A percentile compares a stretch with the other conserved stretches of the same genome.
Evolutionary conservation across 2,329 filamentous ascomycete genomes (phyloP).

Genomic region (Colletotrichum lini): DNA sequence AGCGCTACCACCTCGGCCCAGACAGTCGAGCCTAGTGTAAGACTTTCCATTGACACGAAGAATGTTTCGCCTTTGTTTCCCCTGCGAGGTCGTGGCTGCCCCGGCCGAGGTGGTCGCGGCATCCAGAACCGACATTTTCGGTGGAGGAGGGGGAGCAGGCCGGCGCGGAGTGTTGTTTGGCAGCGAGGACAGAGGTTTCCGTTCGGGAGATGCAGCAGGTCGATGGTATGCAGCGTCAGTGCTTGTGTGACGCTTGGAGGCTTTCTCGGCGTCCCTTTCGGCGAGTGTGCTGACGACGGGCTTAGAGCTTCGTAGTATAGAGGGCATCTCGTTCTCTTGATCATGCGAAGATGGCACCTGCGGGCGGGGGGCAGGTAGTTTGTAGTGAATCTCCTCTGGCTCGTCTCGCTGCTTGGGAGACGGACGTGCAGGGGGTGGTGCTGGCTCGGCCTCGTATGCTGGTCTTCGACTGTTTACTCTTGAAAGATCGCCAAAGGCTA

Average conservation of each 20-base stretch:
- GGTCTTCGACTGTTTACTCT: slow-evolving; percentile 60
- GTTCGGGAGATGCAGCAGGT: slow-evolving; percentile 65
- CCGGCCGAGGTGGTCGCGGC: slow-evolving; percentile 88
- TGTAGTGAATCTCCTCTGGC: slow-evolving; percentile 63
- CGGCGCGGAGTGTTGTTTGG: slow-evolving; percentile 81
- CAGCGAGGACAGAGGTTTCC: slow-evolving; percentile 68
- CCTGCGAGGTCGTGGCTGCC: slow-evolving; percentile 80
- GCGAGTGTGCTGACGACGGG: slow-evolving; percentile 66
- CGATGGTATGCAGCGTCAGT: slow-evolving; percentile 57
- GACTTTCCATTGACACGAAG: slow-evolving; percentile 91
- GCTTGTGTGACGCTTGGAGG: slow-evolving; percentile 65
- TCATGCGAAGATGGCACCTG: slow-evolving; percentile 77
- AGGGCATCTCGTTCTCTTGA: slow-evolving; percentile 87
- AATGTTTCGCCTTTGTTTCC: slow-evolving; percentile 83
- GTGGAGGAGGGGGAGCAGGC: slow-evolving; percentile 84
- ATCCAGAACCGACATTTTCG: slow-evolving; percentile 97
- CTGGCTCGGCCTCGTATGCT: slow-evolving; percentile 55
- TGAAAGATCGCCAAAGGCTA: slow-evolving; percentile 63
- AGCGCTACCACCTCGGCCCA: slow-evolving; percentile 92
- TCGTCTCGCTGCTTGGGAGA: slow-evolving; percentile 54
- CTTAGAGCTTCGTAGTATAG: slow-evolving; percentile 76
- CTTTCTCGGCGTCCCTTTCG: slow-evolving; percentile 69
- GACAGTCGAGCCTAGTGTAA: slow-evolving; percentile 90
- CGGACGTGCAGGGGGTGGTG: slow-evolving; percentile 51
- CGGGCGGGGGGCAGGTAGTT: slow-evolving; percentile 67